A percentile compares a stretch with the other conserved stretches of the same genome.
Evolutionary conservation across 176 grass and related monocot species (phyloP).

Genomic region (Zizania latifolia): DNA sequence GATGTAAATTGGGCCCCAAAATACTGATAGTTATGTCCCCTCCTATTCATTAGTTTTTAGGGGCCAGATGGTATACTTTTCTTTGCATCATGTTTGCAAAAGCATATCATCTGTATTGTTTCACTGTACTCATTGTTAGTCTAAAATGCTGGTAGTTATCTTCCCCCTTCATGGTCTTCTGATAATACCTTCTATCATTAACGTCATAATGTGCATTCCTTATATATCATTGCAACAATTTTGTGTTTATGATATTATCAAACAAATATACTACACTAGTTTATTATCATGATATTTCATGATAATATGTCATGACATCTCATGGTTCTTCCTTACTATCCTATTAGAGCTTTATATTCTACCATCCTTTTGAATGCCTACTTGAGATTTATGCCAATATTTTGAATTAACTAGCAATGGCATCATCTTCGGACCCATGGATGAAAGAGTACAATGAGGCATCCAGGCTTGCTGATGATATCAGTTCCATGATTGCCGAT

Average conservation of each 20-base stretch:
- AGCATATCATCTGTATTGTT: not conserved
- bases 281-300: not conserved
- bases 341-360: not conserved
- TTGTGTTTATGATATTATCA: not conserved
- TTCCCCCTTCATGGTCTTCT: not conserved
- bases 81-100: not conserved
- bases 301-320: not conserved
- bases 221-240: not conserved
- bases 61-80: not conserved
- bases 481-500: slow-evolving; percentile 73
- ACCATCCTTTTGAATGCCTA: not conserved
- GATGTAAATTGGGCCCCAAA: not conserved
- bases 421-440: slow-evolving; percentile 69
- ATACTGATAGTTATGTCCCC: not conserved
- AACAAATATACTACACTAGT: not conserved
- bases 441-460: slow-evolving; percentile 76
- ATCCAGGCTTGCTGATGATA: slow-evolving; percentile 73
- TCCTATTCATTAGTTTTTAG: not conserved
- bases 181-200: not conserved
- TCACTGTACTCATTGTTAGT: not conserved
- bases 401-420: slow-evolving; percentile 54
- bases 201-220: not conserved
- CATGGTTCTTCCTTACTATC: not conserved
- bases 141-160: not conserved
- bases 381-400: slow-evolving; percentile 18